Conservation (phyloP, 257 asterid species). For the Cruciata laevipes region DNA sequence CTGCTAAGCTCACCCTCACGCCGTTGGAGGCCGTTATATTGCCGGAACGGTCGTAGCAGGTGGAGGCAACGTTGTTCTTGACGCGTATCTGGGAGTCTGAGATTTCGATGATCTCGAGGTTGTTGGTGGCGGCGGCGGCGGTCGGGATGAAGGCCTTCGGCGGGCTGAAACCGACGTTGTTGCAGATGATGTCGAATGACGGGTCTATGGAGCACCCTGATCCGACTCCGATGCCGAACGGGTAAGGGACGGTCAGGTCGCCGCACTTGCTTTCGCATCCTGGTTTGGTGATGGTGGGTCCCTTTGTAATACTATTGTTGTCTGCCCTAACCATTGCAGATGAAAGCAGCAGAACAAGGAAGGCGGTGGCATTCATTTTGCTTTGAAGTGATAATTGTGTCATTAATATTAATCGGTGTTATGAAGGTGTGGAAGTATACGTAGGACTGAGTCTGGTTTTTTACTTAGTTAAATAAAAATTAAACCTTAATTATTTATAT, state of each 20-base stretch:
- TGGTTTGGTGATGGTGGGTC: conserved; percentile 24
- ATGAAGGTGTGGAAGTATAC: too few species aligned
- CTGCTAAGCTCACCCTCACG: conserved; percentile 11
- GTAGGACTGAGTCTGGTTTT: too few species aligned
- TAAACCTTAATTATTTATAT: too few species aligned
- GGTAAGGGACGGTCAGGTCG: conserved; percentile 36
- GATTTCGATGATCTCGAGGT: conserved; percentile 28
- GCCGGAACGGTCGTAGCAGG: conserved; percentile 40
- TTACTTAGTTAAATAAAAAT: too few species aligned
- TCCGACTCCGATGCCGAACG: conserved; percentile 32
- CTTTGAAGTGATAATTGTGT: too few species aligned
- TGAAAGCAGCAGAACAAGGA: too few species aligned
- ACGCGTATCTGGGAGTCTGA: conserved; percentile 48
- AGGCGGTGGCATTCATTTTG: too few species aligned
- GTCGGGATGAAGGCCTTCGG: conserved; percentile 31
- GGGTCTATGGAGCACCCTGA: conserved; percentile 30
- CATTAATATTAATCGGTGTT: too few species aligned
- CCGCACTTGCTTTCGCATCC: conserved; percentile 33
- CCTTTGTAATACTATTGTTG: too few species aligned
- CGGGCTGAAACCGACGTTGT: conserved; percentile 26
- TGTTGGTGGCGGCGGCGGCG: background rate
- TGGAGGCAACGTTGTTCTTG: conserved; percentile 31
- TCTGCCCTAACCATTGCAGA: too few species aligned
- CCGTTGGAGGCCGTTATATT: background rate
- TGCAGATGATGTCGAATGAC: conserved; percentile 42